These are phyloP conservation scores for Malassezia yamatoensis DNA, from an alignment of 1,284 basidiomycete species.

Conservation along the genomic window DNA sequence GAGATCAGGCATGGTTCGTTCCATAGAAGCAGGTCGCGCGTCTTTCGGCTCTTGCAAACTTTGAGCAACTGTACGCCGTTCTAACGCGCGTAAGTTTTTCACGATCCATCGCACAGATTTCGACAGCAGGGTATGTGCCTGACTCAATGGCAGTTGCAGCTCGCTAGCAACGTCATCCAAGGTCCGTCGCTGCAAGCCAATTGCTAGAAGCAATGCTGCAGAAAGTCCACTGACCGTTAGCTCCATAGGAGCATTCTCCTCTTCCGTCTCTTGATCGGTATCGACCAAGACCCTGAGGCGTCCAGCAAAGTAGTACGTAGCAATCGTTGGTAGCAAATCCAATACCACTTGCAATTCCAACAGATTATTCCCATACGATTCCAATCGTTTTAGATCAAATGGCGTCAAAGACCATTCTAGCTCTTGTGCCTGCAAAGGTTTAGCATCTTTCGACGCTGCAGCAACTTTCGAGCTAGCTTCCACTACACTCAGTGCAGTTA, in stretches of 20 bases:
- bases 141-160: conserved; percentile 70
- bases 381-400: conserved; percentile 89
- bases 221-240: conserved; percentile 36
- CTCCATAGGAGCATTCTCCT: conserved; percentile 3
- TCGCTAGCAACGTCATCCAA: conserved; percentile 59
- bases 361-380: conserved; percentile 90
- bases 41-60: conserved; percentile 19
- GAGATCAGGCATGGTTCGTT: conserved; percentile 24
- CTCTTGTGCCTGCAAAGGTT: conserved; percentile 55
- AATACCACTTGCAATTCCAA: conserved; percentile 92
- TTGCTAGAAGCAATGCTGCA: conserved; percentile 51
- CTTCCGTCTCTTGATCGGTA: conserved; percentile 21
- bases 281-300: conserved; percentile 33
- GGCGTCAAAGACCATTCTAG: conserved; percentile 68
- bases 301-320: conserved; percentile 71
- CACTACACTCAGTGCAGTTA: conserved; percentile 74
- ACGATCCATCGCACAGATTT: conserved; percentile 80
- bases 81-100: conserved; percentile 67
- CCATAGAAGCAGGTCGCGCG: conserved; percentile 9
- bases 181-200: conserved; percentile 82
- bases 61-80: conserved; percentile 52
- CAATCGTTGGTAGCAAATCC: conserved; percentile 74
- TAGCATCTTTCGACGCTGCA: conserved; percentile 1
- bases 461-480: conserved; percentile 58
- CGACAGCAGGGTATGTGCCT: conserved; percentile 79